These are phyloP conservation scores for Lasiosphaeriaceae sp. DNA, from an alignment of 495 filamentous ascomycete genomes.

Conservation along the genomic window DNA sequence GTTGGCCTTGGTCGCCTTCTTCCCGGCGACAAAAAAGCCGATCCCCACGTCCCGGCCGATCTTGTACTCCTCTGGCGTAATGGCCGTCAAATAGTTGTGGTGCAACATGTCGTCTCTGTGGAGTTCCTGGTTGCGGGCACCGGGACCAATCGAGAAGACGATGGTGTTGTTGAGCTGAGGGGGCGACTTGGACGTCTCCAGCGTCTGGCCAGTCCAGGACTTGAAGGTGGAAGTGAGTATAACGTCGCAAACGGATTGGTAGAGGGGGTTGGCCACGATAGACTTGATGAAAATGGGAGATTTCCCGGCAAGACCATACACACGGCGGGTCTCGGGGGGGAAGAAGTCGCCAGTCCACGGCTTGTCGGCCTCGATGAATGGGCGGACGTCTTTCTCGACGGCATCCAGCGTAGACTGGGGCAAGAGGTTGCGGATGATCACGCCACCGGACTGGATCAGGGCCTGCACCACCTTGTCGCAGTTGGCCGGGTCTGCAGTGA, in stretches of 20 bases:
- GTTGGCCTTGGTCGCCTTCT: constrained; percentile 31
- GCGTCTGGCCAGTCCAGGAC: background rate
- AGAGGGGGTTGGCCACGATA: constrained; percentile 1
- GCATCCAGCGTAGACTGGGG: background rate
- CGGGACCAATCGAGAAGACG: constrained; percentile 3
- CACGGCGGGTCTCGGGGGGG: constrained; percentile 3
- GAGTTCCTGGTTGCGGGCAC: background rate
- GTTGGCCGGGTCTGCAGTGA: background rate
- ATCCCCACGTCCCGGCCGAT: constrained; percentile 1
- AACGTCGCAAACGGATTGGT: constrained; percentile 1
- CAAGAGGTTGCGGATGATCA: background rate
- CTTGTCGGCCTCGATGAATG: background rate
- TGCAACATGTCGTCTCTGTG: constrained; percentile 4
- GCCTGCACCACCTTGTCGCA: background rate
- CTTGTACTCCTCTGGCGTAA: constrained; percentile 4
- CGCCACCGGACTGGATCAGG: background rate
- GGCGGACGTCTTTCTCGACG: background rate
- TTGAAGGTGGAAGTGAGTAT: background rate
- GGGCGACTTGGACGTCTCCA: background rate
- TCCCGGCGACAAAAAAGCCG: constrained; percentile 30
- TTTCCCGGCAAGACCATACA: constrained; percentile 6
- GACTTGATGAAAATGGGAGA: constrained; percentile 1
- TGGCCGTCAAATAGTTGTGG: background rate
- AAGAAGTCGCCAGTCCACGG: constrained; percentile 3
- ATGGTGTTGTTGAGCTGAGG: constrained; percentile 7